phyloP scores from a whole-genome alignment of 192 early-diverging fungal genomes.

The Anaeromyces robustus region DNA sequence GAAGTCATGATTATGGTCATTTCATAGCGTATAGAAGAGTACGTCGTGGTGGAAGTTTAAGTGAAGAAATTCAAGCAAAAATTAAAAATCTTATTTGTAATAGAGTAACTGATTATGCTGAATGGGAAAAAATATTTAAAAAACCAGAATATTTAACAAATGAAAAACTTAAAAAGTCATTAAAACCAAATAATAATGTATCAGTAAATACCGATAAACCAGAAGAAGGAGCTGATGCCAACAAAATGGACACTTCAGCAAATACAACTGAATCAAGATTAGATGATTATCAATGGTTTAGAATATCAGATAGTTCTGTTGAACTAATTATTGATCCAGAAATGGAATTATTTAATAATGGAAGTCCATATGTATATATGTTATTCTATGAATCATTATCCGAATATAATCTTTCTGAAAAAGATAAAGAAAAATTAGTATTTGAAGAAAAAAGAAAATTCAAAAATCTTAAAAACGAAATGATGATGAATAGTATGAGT shows the following conservation, averaged over 20 bases:
- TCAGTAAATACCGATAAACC: background rate
- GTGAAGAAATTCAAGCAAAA: background rate
- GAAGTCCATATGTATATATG: constrained; percentile 23
- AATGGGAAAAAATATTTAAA: background rate
- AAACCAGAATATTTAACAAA: background rate
- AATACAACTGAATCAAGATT: background rate
- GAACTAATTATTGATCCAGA: constrained; percentile 20
- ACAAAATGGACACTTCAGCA: too few species aligned
- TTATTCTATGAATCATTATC: constrained; percentile 27
- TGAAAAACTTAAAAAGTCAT: background rate
- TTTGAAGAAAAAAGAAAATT: background rate
- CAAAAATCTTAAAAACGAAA: background rate
- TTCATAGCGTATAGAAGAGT: constrained; percentile 66
- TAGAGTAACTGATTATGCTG: background rate
- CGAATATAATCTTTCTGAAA: background rate
- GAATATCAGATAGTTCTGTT: constrained; percentile 40
- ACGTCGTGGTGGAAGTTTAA: background rate
- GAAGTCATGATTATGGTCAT: constrained; percentile 76
- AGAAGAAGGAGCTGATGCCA: too few species aligned
- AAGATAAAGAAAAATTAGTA: background rate
- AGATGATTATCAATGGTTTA: constrained; percentile 30
- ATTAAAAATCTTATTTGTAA: background rate
- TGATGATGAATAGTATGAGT: background rate
- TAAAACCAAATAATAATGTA: background rate
- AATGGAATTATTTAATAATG: constrained; percentile 22